Conservation (phyloP, 2,329 filamentous ascomycete species). For the Xylariaceae sp. region DNA sequence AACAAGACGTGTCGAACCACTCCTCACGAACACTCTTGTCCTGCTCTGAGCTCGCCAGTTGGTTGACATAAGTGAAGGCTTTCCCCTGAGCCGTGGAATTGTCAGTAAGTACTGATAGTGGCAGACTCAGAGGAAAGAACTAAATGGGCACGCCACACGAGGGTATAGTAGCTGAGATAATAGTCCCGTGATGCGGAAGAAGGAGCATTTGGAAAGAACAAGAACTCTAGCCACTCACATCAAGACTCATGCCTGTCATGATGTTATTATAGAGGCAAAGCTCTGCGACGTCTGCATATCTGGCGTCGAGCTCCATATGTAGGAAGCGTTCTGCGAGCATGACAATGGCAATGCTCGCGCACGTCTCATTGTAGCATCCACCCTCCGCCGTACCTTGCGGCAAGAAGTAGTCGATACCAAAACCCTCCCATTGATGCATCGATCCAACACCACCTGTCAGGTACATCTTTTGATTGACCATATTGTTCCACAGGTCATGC, state of each 20-base stretch:
- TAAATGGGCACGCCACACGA: no score
- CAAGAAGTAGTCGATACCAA: conserved; percentile 55
- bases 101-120: neutral
- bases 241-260: conserved; percentile 49
- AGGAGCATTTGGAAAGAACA: neutral
- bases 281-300: conserved; percentile 57
- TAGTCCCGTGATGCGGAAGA: no score
- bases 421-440: conserved; percentile 56
- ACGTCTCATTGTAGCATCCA: conserved; percentile 60
- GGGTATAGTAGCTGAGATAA: no score
- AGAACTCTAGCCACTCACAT: conserved; percentile 18
- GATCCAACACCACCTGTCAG: conserved; percentile 57
- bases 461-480: conserved; percentile 59
- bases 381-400: conserved; percentile 56
- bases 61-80: conserved; percentile 59
- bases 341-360: conserved; percentile 55
- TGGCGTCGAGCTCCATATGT: conserved; percentile 46
- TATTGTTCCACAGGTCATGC: conserved; percentile 52
- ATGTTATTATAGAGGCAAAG: conserved; percentile 57
- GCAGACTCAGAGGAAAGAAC: neutral
- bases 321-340: conserved; percentile 56
- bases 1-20: conserved; percentile 59
- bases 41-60: conserved; percentile 49
- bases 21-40: conserved; percentile 46
- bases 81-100: conserved; percentile 33